Conservation (phyloP, 1,284 basidiomycete species). For the Laetiporus sulphureus region DNA sequence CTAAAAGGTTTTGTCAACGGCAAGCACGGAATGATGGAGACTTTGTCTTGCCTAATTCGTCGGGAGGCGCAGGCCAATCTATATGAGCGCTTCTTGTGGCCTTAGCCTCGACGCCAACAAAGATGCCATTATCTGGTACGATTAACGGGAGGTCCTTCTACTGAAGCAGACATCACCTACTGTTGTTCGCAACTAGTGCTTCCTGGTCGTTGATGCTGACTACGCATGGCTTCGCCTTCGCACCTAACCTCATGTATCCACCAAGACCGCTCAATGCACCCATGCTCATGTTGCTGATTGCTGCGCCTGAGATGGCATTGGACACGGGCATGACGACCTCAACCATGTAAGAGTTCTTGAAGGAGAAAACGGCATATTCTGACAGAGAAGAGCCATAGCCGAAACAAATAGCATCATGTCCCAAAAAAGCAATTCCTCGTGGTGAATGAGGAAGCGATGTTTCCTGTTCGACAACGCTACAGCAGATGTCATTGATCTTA, state of each 20-base stretch:
- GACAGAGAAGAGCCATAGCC: slow-evolving; percentile 76
- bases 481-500: neutral
- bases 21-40: neutral
- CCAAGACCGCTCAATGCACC: slow-evolving; percentile 74
- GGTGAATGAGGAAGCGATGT: slow-evolving; percentile 80
- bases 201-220: slow-evolving; percentile 61
- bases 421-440: slow-evolving; percentile 64
- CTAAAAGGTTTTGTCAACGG: slow-evolving; percentile 29
- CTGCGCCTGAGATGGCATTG: slow-evolving; percentile 30
- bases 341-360: slow-evolving; percentile 48
- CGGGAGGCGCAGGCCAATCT: slow-evolving; percentile 77
- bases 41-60: slow-evolving; percentile 66
- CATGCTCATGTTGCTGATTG: slow-evolving; percentile 48
- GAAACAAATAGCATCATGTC: slow-evolving; percentile 59
- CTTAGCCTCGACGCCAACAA: slow-evolving; percentile 68
- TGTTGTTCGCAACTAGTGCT: slow-evolving; percentile 74
- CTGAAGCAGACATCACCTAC: slow-evolving; percentile 36
- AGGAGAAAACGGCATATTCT: slow-evolving; percentile 71
- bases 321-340: slow-evolving; percentile 52
- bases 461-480: slow-evolving; percentile 48
- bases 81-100: slow-evolving; percentile 52
- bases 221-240: slow-evolving; percentile 64
- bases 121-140: slow-evolving; percentile 60
- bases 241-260: slow-evolving; percentile 84
- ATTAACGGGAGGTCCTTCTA: neutral